Conservation (phyloP, 306 rosid genomes). For the Cicer cuneatum region DNA sequence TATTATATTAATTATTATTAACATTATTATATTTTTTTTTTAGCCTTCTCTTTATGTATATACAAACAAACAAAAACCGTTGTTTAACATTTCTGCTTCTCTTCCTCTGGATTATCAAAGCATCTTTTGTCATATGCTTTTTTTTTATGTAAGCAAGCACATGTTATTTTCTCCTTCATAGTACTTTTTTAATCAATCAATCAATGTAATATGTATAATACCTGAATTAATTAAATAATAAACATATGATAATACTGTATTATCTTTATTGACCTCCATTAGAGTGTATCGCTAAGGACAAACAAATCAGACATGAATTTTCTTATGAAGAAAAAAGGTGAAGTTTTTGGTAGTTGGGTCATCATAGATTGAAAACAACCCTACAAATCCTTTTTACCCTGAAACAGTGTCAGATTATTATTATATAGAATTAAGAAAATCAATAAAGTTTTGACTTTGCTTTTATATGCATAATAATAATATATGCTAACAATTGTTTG, state of each 20-base stretch:
- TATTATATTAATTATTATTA: constrained; percentile 11
- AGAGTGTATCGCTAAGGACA: constrained; percentile 7
- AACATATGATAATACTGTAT: background rate
- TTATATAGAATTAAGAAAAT: too few relatives aligned
- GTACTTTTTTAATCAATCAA: background rate
- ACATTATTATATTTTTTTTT: background rate
- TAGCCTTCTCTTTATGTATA: background rate
- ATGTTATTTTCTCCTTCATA: background rate
- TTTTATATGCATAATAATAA: constrained; percentile 33
- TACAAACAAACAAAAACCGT: constrained; percentile 25
- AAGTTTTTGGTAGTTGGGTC: constrained; percentile 14
- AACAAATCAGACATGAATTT: constrained; percentile 49
- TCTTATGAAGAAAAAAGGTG: constrained; percentile 45
- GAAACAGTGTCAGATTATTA: constrained; percentile 56
- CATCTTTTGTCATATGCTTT: background rate
- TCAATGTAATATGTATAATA: background rate
- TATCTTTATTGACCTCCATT: constrained; percentile 12
- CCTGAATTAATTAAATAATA: background rate
- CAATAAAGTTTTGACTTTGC: constrained; percentile 47
- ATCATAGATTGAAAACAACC: constrained; percentile 28
- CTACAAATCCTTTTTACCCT: constrained; percentile 42
- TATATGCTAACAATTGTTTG: constrained; percentile 23
- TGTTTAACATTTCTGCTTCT: constrained; percentile 56
- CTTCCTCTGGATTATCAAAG: constrained; percentile 53
- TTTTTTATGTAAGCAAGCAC: background rate